Evolutionary conservation across 2,329 filamentous ascomycete species (phyloP).

Genomic region (Rhynchosporium graminicola): DNA sequence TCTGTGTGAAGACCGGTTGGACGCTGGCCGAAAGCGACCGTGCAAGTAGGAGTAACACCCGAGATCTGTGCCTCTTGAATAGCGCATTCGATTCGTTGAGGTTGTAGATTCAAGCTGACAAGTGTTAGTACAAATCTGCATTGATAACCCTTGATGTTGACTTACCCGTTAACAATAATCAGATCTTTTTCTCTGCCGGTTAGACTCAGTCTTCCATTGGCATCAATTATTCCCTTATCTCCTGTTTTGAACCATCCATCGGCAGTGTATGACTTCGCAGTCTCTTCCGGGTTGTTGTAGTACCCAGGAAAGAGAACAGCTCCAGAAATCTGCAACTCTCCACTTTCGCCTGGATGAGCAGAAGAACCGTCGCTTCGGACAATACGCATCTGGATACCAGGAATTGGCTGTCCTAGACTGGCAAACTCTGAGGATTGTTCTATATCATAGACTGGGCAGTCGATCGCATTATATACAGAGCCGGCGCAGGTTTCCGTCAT

Average conservation of each 20-base stretch:
- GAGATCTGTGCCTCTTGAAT: slow-evolving; percentile 42
- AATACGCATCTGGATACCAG: slow-evolving; percentile 46
- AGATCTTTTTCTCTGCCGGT: slow-evolving; percentile 46
- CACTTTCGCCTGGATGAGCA: slow-evolving; percentile 39
- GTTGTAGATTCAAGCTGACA: slow-evolving; percentile 48
- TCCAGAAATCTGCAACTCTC: slow-evolving; percentile 41
- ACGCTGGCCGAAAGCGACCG: slow-evolving; percentile 45
- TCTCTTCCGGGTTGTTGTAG: slow-evolving; percentile 49
- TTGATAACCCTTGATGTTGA: background rate
- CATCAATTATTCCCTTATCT: slow-evolving; percentile 43
- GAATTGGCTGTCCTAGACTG: slow-evolving; percentile 44
- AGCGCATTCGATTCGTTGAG: slow-evolving; percentile 43
- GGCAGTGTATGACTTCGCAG: slow-evolving; percentile 55
- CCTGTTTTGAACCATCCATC: slow-evolving; percentile 49
- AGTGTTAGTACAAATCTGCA: slow-evolving; percentile 31
- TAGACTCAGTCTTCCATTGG: slow-evolving; percentile 42
- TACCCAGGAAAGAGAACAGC: slow-evolving; percentile 61
- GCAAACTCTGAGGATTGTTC: slow-evolving; percentile 38
- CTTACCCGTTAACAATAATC: slow-evolving; percentile 49
- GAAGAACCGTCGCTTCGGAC: slow-evolving; percentile 21
- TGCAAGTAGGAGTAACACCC: slow-evolving; percentile 36
- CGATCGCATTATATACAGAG: slow-evolving; percentile 44
- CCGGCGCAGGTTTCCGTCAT: slow-evolving; percentile 58
- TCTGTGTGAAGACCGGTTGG: slow-evolving; percentile 42
- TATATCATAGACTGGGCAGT: slow-evolving; percentile 47